Base-by-base conservation (phyloP, 352 stramenopile species). In the Globisporangium perplexum region DNA sequence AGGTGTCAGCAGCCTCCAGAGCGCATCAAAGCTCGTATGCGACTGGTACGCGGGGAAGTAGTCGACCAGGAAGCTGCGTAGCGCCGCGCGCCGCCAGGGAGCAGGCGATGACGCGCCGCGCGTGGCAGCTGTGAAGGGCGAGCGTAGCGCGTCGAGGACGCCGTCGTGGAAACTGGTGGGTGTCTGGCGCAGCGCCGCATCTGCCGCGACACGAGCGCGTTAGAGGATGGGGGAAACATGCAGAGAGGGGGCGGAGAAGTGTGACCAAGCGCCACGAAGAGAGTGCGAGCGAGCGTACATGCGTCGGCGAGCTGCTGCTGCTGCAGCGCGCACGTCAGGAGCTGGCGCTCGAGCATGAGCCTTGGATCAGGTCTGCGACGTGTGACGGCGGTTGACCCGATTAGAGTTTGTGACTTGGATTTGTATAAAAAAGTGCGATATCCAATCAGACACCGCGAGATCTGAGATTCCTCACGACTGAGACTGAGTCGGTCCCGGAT, bases 11-110 rank as follows among this genome's bases (percentile, higher is more conserved):
- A 66, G 24, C 18, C 24, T 38, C 46, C 56, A 62, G 7, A 83
- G 58, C 15, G 57, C 52, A 1, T 58, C 62, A 23, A 81, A 80
- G 3, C 45, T 55, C 8, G 56, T 36, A 0, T 60, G 44, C 3
- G 62, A 53, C 44, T 66, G 53, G 42, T 81, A 83, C n/a, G 68
- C 63, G 18, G 65, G 60, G 41, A 80, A 78, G 55, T 59, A 74
- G 18, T 41, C 8, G 0, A 35, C 18, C 5, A 83, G 47, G 53
- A 81, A 83, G 24, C 45, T 28, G 35, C 63, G 60, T 33, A 81
- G 52, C 3, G 62, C 57, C 1, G 41, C 54, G 28, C 56, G 55
- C 5, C 52, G 60, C 71, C 71, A 80, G 7, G 36, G n/a, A 41
- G 10, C 31, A 17, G 31, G 31, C 11, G 31, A 15, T 17, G 59